Evolutionary conservation across 129 eudicot species (phyloP), one percentile per base, ranked within the genome.

Genomic region (Helianthus tuberosus): DNA sequence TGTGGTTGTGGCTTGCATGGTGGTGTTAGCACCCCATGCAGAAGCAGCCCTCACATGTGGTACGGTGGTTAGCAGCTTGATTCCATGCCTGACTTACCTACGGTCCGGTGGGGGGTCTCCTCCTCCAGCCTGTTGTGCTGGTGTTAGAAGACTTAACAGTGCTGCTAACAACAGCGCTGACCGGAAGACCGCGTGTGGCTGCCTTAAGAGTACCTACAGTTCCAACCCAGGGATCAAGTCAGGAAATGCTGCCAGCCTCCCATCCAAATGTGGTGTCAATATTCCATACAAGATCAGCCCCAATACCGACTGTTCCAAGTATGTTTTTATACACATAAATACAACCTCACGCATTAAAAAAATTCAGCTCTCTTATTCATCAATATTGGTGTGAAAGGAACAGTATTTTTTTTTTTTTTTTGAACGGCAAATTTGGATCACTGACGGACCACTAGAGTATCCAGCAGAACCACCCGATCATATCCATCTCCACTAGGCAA

Each of bases 211-310:
- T 3, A 65, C 76, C 16, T 10, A 14, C 0, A 0, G 1, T 0
- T 3, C 14, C 23, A 29, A 52, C 57, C 3, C 64, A 0, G 85
- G 80, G 13, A 11, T 77, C 53, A 23, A 55, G 36, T 5, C 15
- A 2, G 20, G 12, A 8, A 17, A 53, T 35, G 92, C 87, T 0
- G 73, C 79, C 14, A 69, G 69, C 7, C 85, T 87, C 23, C 83
- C 92, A 0, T 5, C 50, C 2, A 51, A 36, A 9, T 87, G 92
- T 66, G 89, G 89, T 61, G 85, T 87, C 74, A 73, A 23, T 3
- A 58, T 84, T 57, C 92, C 92, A 0, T 87, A 87, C 84, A 72
- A 72, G 68, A 84, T 87, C 66, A 79, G 86, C 79, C 89, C 89
- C 38, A 61, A 12, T 39, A 80, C 81, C 1, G 81, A 86, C 38